phyloP scores from a whole-genome alignment of 768 basidiomycete genomes.

The Porpolomopsis calyptriformis region DNA sequence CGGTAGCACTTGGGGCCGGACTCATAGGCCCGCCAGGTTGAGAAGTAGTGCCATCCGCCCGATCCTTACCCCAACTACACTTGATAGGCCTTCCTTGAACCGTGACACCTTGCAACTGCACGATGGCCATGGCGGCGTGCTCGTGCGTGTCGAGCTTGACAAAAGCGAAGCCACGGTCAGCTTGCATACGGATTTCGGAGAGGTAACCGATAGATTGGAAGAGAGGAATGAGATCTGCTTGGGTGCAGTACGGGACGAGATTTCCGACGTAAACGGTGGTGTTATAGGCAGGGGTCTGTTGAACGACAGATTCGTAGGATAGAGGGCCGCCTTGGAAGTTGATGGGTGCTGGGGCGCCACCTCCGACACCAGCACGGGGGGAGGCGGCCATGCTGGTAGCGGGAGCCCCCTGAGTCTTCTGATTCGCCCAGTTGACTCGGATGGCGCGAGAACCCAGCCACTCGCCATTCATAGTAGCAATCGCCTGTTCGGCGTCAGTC shows the following conservation, averaged over 20 bases:
- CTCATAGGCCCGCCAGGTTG: constrained; percentile 43
- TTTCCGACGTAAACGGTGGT: constrained; percentile 98
- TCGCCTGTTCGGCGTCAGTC: constrained; percentile 98
- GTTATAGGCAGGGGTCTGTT: constrained; percentile 90
- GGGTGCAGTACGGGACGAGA: constrained; percentile 93
- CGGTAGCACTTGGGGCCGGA: constrained; percentile 43
- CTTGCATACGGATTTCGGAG: constrained; percentile 98
- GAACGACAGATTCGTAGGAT: constrained; percentile 86
- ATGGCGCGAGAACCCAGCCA: constrained; percentile 98
- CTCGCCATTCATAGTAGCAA: constrained; percentile 99
- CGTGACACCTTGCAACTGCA: constrained; percentile 93
- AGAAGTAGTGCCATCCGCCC: constrained; percentile 58
- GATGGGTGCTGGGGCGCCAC: constrained; percentile 76
- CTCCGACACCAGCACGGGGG: constrained; percentile 34
- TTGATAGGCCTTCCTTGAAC: constrained; percentile 97
- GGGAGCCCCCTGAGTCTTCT: constrained; percentile 81
- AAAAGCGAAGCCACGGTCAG: constrained; percentile 97
- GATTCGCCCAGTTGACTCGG: constrained; percentile 99
- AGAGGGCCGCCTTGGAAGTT: constrained; percentile 85
- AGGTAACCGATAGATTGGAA: constrained; percentile 99
- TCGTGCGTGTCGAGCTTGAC: constrained; percentile 98
- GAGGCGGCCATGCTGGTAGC: constrained; percentile 21
- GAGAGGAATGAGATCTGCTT: constrained; percentile 93
- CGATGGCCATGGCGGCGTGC: constrained; percentile 96
- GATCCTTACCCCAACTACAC: constrained; percentile 98